phyloP scores from a whole-genome alignment of 371 early-diverging fungal genomes.

The Blyttiomyces sp. region DNA sequence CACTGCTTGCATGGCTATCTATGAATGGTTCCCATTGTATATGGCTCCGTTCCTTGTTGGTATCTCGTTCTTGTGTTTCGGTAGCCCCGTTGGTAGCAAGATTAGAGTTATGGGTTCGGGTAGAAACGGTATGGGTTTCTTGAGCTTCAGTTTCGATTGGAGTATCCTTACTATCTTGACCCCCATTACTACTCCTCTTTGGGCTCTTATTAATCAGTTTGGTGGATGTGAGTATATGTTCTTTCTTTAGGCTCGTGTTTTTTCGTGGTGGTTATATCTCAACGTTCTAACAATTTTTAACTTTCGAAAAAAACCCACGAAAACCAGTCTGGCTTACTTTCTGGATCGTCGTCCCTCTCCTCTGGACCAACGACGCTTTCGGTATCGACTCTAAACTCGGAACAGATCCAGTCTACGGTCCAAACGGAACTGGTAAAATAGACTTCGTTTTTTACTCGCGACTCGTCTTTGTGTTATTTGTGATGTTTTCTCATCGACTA shows the following conservation, averaged over 20 bases:
- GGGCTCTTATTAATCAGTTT: conserved; percentile 32
- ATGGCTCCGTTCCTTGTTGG: conserved; percentile 54
- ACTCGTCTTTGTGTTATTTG: no score
- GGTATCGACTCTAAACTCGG: conserved; percentile 16
- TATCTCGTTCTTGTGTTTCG: conserved; percentile 38
- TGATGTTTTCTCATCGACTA: no score
- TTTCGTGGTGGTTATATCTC: no score
- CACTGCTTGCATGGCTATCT: conserved; percentile 10
- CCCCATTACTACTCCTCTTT: conserved; percentile 40
- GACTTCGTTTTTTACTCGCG: no score
- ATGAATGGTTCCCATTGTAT: conserved; percentile 47
- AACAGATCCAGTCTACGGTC: conserved; percentile 1
- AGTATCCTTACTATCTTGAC: neutral
- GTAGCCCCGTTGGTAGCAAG: neutral
- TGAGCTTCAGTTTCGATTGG: conserved; percentile 15
- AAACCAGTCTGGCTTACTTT: conserved; percentile 59
- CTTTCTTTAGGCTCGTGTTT: no score
- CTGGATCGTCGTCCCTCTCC: conserved; percentile 73
- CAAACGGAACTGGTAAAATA: conserved; percentile 6
- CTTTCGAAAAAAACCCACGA: no score
- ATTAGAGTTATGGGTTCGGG: neutral
- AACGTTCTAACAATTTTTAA: no score
- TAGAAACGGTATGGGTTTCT: conserved; percentile 3
- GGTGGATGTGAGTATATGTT: no score
- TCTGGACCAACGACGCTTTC: conserved; percentile 58